phyloP scores from a whole-genome alignment of 2,329 filamentous ascomycete species.

The Clonostachys rosea region DNA sequence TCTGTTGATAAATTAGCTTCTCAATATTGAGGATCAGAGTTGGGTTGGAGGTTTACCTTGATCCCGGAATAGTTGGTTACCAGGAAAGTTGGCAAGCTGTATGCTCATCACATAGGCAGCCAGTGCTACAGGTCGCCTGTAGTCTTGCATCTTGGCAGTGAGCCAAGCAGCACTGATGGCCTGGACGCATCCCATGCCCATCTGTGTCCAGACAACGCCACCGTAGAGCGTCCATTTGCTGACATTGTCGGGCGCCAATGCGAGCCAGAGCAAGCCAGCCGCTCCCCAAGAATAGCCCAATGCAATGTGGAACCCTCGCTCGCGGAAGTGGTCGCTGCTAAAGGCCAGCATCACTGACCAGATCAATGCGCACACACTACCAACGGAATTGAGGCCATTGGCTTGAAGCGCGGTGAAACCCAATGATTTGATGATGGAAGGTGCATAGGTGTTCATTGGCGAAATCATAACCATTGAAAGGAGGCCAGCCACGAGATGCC shows the following conservation, averaged over 20 bases:
- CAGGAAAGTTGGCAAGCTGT: slow-evolving; percentile 20
- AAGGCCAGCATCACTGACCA: slow-evolving; percentile 15
- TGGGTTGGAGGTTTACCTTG: slow-evolving; percentile 9
- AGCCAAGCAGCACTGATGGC: slow-evolving; percentile 22
- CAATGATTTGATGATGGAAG: slow-evolving; percentile 19
- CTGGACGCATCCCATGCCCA: slow-evolving; percentile 21
- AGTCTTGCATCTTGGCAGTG: slow-evolving; percentile 17
- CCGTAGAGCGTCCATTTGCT: slow-evolving; percentile 17
- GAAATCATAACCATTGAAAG: slow-evolving; percentile 23
- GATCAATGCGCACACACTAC: slow-evolving; percentile 15
- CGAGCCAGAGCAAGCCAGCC: slow-evolving; percentile 16
- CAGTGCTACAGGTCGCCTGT: slow-evolving; percentile 17
- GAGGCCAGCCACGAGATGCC: slow-evolving; percentile 14
- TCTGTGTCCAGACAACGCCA: slow-evolving; percentile 21
- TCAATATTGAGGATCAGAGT: not conserved
- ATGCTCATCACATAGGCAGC: slow-evolving; percentile 22
- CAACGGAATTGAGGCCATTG: slow-evolving; percentile 19
- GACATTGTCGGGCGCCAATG: slow-evolving; percentile 12
- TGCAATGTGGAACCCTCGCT: slow-evolving; percentile 19
- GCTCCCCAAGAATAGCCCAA: slow-evolving; percentile 16
- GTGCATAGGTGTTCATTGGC: slow-evolving; percentile 20
- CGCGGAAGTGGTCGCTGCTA: slow-evolving; percentile 17
- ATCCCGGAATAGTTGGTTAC: slow-evolving; percentile 17
- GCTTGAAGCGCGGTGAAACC: slow-evolving; percentile 17
- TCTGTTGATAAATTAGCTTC: slow-evolving; percentile 6